These are phyloP conservation scores for Telopea speciosissima DNA, from an alignment of 177 flowering plant genomes.

Conservation along the genomic window DNA sequence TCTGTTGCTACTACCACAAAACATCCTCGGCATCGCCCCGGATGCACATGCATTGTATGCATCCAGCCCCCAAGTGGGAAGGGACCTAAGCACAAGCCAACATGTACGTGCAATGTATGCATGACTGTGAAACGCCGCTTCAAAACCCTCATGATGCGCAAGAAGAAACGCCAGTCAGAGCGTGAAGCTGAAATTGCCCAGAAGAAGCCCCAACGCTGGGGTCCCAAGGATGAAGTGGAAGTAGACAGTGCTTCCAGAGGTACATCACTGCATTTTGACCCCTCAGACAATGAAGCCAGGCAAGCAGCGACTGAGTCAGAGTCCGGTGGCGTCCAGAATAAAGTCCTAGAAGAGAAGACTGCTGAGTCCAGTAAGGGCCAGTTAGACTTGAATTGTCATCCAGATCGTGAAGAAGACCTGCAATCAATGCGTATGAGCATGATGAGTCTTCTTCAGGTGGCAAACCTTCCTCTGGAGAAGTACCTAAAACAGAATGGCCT, in stretches of 20 bases:
- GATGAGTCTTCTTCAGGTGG: slow-evolving; percentile 68
- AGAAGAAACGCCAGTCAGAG: slow-evolving; percentile 78
- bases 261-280: slow-evolving; percentile 7
- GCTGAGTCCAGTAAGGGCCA: slow-evolving; percentile 32
- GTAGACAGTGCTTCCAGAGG: slow-evolving; percentile 27
- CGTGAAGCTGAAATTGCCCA: slow-evolving; percentile 63
- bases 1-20: slow-evolving; percentile 70
- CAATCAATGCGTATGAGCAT: slow-evolving; percentile 42
- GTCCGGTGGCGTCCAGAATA: slow-evolving; percentile 24
- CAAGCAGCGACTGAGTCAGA: slow-evolving; percentile 28
- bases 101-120: slow-evolving; percentile 91
- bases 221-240: slow-evolving; percentile 33
- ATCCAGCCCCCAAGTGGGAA: slow-evolving; percentile 99
- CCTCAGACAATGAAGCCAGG: slow-evolving; percentile 19
- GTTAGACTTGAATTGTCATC: slow-evolving; percentile 64
- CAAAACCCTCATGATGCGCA: slow-evolving; percentile 90
- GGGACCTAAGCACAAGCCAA: slow-evolving; percentile 80
- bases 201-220: slow-evolving; percentile 28
- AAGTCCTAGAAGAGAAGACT: slow-evolving; percentile 17
- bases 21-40: slow-evolving; percentile 94
- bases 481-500: slow-evolving; percentile 77
- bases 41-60: slow-evolving; percentile 96
- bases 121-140: slow-evolving; percentile 94
- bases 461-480: slow-evolving; percentile 61
- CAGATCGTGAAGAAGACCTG: slow-evolving; percentile 47